Base-by-base conservation (phyloP, 345 rosid genomes). In the Toxicodendron radicans region DNA sequence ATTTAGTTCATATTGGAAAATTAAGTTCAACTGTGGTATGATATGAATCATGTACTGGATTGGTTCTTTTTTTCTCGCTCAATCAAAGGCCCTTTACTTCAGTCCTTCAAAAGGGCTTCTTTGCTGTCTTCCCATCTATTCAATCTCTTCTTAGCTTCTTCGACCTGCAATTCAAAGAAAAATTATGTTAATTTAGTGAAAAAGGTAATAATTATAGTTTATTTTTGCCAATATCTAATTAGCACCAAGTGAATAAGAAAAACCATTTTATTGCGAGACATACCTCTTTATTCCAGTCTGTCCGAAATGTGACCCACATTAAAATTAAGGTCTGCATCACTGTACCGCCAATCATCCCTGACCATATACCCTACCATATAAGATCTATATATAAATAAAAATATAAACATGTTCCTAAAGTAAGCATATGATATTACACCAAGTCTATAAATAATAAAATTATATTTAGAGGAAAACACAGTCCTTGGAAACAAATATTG, bases 291-390 rank as follows among this genome's bases (percentile, higher is more conserved):
- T 73, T 65, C 97, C 97, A 88, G 56, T 91, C 86, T 0, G 94
- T 87, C 7, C 88, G 79, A 71, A 78, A 79, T 24, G 90, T 88
- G 48, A 87, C 82, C 94, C 94, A 88, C 14, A 80, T 49, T 61
- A 91, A 76, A 51, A 91, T 89, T 24, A 83, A 20, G 35, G 97
- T 88, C 73, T 89, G 92, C 83, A 88, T 80, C 23, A 70, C 0
- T 0, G 92, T 88, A 54, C 97, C 97, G 43, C 85, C 83, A 0
- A 91, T 82, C 97, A 88, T 88, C 9, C 97, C 97, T 2, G 81
- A 58, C 92, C 94, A 91, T 76, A 89, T 84, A 17, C 97, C 94
- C 97, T 91, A 27, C 30, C 30, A 27, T 27, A 27, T 27, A 27
- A 27, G 30, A 27, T 27, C 30, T 27, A 27, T 27, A 27, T 27